phyloP scores from a whole-genome alignment of 2,329 filamentous ascomycete species.

The Alternaria sp. region DNA sequence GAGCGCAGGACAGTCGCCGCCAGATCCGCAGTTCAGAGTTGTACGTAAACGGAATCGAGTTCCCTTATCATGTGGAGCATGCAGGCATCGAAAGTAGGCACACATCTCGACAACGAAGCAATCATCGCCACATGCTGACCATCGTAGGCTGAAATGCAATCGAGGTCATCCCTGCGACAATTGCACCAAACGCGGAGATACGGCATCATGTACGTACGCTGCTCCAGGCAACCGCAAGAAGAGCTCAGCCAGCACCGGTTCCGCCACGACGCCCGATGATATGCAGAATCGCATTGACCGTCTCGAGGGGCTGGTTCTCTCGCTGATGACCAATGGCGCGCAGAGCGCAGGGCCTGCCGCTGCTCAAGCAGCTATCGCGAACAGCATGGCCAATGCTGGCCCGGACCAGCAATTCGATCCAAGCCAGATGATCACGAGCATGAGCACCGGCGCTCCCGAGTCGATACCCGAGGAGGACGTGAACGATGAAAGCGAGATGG shows the following conservation, averaged over 20 bases:
- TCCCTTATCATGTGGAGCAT: constrained; percentile 89
- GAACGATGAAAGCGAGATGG: constrained; percentile 68
- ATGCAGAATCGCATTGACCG: constrained; percentile 99
- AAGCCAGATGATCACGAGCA: constrained; percentile 61
- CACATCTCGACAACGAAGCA: not conserved
- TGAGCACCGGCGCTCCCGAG: constrained; percentile 63
- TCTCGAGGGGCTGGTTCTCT: constrained; percentile 88
- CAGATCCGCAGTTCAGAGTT: constrained; percentile 84
- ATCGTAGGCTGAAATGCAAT: constrained; percentile 82
- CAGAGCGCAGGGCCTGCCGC: constrained; percentile 65
- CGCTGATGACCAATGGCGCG: constrained; percentile 89
- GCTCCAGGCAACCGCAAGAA: constrained; percentile 73
- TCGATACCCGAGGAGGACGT: constrained; percentile 60
- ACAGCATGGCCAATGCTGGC: constrained; percentile 51
- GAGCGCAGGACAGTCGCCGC: constrained; percentile 77
- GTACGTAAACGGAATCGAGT: constrained; percentile 92
- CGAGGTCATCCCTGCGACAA: constrained; percentile 91
- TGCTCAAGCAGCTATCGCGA: constrained; percentile 64
- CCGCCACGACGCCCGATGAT: constrained; percentile 77
- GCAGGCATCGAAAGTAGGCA: constrained; percentile 83
- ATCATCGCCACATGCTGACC: constrained; percentile 22
- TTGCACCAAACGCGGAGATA: constrained; percentile 86
- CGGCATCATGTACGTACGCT: constrained; percentile 84
- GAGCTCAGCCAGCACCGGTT: constrained; percentile 61
- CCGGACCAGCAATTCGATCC: constrained; percentile 57